Base-by-base conservation (phyloP, 768 basidiomycete species). In the Podaxis sp. region DNA sequence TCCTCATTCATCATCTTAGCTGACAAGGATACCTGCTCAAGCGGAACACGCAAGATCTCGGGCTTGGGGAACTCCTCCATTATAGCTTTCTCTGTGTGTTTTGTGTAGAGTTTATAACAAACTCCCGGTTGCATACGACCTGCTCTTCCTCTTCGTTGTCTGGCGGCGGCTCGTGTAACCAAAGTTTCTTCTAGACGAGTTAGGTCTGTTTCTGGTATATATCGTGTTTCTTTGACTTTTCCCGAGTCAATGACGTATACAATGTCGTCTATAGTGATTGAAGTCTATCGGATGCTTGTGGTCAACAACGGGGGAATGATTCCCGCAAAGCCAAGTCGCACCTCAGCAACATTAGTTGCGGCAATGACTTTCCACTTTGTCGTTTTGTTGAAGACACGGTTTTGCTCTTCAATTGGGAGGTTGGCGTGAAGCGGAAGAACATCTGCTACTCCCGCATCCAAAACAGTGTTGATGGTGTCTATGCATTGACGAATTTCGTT, bases 331-430 rank as follows among this genome's bases (percentile, higher is more conserved):
- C 17, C 17, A 42, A n/a, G 19, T 11, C 48, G 48, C 12, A 13
- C 92, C 82, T 95, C 93, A 5, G 93, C 93, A 33, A 98, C 92
- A 69, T 97, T 97, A 2, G 96, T 97, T 0, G 94, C 84, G 0
- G 87, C 92, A 49, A 97, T 87, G 30, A 96, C 84, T 73, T 96
- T 96, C 83, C 95, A 89, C 40, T 79, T 78, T 2, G 81, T 75
- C 0, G 85, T 84, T 4, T 77, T 77, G 8, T 81, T 74, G 69
- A 97, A 98, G 0, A 95, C 90, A 7, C 77, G 76, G 13, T 86
- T 84, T 72, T 98, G 96, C 69, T 97, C 95, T 12, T 89, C 86
- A 42, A 80, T 90, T 0, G 93, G 87, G 22, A 97, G 78, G 72
- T 96, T 96, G 11, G 95, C 93, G 69, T 97, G 95, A 0, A 98